A percentile compares a stretch with the other conserved stretches of the same genome.
Conservation (phyloP, 495 filamentous ascomycete genomes). For the Penicillium goetzii region DNA sequence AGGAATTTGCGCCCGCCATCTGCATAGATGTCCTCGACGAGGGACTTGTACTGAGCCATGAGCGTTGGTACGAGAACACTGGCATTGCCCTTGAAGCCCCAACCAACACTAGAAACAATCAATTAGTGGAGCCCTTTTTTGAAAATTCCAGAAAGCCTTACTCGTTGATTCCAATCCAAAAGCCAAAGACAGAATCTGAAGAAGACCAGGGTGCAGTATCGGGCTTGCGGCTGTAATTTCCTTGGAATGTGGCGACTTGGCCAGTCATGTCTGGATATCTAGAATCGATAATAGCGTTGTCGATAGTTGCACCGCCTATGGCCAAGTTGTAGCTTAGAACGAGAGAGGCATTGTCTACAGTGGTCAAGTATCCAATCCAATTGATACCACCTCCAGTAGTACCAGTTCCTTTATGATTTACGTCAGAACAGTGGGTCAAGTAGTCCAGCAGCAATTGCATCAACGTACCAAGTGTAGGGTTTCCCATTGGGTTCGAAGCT, state of each 20-base stretch:
- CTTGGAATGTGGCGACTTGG: constrained; percentile 38
- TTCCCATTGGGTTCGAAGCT: constrained; percentile 70
- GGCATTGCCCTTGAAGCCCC: constrained; percentile 55
- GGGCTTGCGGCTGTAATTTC: constrained; percentile 35
- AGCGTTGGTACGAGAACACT: constrained; percentile 53
- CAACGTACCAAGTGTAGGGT: constrained; percentile 55
- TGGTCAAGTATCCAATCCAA: constrained; percentile 61
- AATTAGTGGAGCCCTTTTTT: neutral
- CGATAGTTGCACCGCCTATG: constrained; percentile 60
- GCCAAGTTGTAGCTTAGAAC: constrained; percentile 61
- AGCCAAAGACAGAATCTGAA: constrained; percentile 62
- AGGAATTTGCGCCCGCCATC: constrained; percentile 74
- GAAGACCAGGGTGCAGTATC: constrained; percentile 61
- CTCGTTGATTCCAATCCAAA: constrained; percentile 85
- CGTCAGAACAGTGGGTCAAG: neutral
- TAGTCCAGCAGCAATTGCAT: no score
- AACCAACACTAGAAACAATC: constrained; percentile 54
- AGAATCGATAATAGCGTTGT: constrained; percentile 47
- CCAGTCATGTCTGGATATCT: constrained; percentile 33
- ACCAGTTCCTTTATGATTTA: constrained; percentile 40
- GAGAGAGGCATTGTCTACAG: constrained; percentile 54
- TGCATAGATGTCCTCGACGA: constrained; percentile 61
- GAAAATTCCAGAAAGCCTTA: constrained; percentile 17
- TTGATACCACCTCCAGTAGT: constrained; percentile 56
- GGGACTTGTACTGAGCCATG: constrained; percentile 59